Evolutionary conservation across 495 filamentous ascomycete genomes (phyloP), one percentile per base, ranked within the genome.

Genomic region (Filosporella fistucella): DNA sequence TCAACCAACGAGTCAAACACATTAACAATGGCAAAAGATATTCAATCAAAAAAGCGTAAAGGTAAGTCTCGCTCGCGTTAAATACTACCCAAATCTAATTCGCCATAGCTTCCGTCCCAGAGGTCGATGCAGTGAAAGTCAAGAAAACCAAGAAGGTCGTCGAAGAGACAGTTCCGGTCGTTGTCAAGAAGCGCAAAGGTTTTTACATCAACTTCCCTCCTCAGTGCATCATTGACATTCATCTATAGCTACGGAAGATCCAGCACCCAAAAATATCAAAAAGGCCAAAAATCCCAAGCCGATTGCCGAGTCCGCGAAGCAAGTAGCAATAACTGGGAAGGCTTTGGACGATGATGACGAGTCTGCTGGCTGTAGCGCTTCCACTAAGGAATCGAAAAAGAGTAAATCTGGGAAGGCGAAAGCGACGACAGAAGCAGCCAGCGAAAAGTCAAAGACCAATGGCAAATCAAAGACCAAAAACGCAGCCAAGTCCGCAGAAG

Each of bases 21-120:
- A 14, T 4, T 14, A 36, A 69, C 57, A 66, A 89, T 89, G 86
- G 81, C 84, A 25, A 76, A 81, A 42, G 84, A 84, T 59, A 71
- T 76, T 49, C 83, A 81, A 51, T 72, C 71, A 47, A 86, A 80
- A 60, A 89, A 89, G 70, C 74, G 82, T 61, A 90, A 88, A 72
- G 76, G 86, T 86, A 72, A 44, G 68, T 44, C 30, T 28, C 23
- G 10, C n/a, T 13, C 4, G 14, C 26, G 45, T 46, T 20, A 51
- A 51, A 25, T 14, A 33, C 12, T 14, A 26, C 20, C 37, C 25
- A 26, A 21, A 20, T 7, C 25, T 42, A 32, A 57, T 23, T 38
- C n/a, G 21, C 11, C 14, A 34, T 42, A 56, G 54, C 51, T 49
- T 63, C 56, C 2, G 32, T 32, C 12, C 45, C 57, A 22, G 49